These are phyloP conservation scores for Globisporangium carolinianum DNA, from an alignment of 352 stramenopile genomes.

Conservation along the genomic window DNA sequence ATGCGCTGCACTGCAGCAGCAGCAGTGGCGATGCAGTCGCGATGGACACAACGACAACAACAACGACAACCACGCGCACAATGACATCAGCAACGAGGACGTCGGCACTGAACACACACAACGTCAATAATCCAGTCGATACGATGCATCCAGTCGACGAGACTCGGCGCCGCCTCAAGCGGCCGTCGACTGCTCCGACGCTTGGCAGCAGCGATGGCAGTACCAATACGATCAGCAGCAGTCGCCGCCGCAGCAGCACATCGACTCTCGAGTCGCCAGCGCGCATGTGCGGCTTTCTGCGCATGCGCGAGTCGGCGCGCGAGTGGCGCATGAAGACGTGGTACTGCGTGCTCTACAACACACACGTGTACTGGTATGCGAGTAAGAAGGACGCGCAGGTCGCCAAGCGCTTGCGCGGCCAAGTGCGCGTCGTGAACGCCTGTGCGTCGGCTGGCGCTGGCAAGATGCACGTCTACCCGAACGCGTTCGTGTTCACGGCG, in stretches of 20 bases:
- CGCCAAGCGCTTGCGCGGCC: constrained; percentile 13
- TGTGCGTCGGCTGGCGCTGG: constrained; percentile 13
- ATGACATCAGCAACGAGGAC: neutral
- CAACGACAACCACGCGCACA: neutral
- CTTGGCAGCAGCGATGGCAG: constrained; percentile 16
- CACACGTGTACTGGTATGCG: constrained; percentile 22
- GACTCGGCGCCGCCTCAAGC: constrained; percentile 10
- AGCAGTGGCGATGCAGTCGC: neutral
- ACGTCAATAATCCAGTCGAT: neutral
- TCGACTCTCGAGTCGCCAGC: neutral
- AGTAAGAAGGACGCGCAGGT: constrained; percentile 22
- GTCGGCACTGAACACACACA: neutral
- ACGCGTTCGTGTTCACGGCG: constrained; percentile 27
- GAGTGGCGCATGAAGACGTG: constrained; percentile 41
- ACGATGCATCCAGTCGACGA: constrained; percentile 13
- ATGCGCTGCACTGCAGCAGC: neutral
- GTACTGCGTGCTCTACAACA: constrained; percentile 26
- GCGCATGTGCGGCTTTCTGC: constrained; percentile 21
- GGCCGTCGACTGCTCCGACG: constrained; percentile 13
- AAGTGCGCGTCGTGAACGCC: constrained; percentile 14
- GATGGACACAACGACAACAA: neutral
- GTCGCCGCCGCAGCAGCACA: constrained; percentile 14
- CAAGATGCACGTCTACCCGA: constrained; percentile 19
- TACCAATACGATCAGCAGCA: constrained; percentile 24
- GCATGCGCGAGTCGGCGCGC: constrained; percentile 19